phyloP scores from a whole-genome alignment of 495 filamentous ascomycete genomes.

The Glonium stellatum region DNA sequence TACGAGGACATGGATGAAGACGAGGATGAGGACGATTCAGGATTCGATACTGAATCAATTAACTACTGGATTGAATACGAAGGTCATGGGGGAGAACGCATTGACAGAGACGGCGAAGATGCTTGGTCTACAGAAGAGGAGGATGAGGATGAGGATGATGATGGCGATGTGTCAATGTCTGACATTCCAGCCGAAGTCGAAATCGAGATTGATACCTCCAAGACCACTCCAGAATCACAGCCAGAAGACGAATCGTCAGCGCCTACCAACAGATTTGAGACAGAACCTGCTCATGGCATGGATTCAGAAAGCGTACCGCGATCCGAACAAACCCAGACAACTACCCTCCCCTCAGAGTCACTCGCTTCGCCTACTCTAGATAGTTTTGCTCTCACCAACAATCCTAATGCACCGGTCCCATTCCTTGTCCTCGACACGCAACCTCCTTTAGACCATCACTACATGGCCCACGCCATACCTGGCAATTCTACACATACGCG shows the following conservation, averaged over 20 bases:
- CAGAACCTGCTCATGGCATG: background rate
- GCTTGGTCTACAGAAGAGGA: slow-evolving; percentile 39
- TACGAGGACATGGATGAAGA: slow-evolving; percentile 26
- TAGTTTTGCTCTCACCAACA: slow-evolving; percentile 11
- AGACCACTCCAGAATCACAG: slow-evolving; percentile 20
- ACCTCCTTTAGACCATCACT: slow-evolving; percentile 47
- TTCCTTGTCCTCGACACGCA: slow-evolving; percentile 43
- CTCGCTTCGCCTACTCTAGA: slow-evolving; percentile 12
- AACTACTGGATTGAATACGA: slow-evolving; percentile 28
- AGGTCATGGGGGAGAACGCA: slow-evolving; percentile 25
- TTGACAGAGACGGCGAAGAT: slow-evolving; percentile 25
- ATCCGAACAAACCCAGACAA: background rate
- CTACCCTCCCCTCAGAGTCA: slow-evolving; percentile 5
- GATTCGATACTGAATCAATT: slow-evolving; percentile 18
- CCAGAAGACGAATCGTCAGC: slow-evolving; percentile 31
- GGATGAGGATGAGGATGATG: slow-evolving; percentile 32
- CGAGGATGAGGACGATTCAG: slow-evolving; percentile 25
- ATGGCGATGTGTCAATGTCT: slow-evolving; percentile 31
- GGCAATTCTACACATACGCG: slow-evolving; percentile 33
- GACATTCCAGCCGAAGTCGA: slow-evolving; percentile 9
- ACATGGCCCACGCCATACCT: slow-evolving; percentile 21
- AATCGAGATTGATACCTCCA: slow-evolving; percentile 20
- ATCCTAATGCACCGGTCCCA: slow-evolving; percentile 29
- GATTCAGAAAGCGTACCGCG: too few relatives aligned
- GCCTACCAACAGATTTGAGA: background rate